Conservation (phyloP, 164 flowering plant genomes). For the Litsea cubeba region DNA sequence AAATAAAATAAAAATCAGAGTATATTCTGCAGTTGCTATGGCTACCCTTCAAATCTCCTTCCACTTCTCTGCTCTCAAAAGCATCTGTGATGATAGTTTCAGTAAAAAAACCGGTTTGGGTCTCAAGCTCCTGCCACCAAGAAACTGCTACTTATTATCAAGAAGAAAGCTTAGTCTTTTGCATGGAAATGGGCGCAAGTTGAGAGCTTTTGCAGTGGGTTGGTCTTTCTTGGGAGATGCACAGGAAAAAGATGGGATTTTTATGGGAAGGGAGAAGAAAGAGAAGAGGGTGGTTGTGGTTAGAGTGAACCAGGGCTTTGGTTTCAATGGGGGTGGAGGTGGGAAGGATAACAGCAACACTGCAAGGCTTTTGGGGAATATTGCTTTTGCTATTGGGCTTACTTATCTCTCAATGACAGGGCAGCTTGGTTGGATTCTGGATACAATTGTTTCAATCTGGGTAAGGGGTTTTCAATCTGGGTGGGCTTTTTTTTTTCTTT, state of each 20-base stretch:
- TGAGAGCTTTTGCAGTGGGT: conserved; percentile 20
- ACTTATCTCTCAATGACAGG: conserved; percentile 84
- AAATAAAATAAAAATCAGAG: too few relatives aligned
- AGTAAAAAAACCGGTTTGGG: conserved; percentile 8
- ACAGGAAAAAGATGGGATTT: conserved; percentile 29
- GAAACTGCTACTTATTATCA: conserved; percentile 4
- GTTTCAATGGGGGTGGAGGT: conserved; percentile 53
- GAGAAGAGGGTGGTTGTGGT: conserved; percentile 47
- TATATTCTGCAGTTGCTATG: conserved; percentile 8
- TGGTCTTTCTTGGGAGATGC: conserved; percentile 22
- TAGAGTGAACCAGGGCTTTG: conserved; percentile 52
- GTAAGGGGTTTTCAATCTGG: conserved; percentile 26
- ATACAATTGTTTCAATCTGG: conserved; percentile 91
- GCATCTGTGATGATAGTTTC: conserved; percentile 7
- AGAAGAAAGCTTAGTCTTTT: conserved; percentile 8
- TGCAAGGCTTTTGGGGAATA: conserved; percentile 66
- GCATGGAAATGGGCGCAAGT: neutral
- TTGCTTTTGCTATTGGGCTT: conserved; percentile 77
- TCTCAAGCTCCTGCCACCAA: conserved; percentile 15
- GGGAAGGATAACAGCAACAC: conserved; percentile 39
- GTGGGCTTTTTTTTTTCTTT: neutral
- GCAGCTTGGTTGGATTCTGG: conserved; percentile 90
- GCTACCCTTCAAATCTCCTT: conserved; percentile 15
- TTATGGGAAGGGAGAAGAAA: conserved; percentile 26
- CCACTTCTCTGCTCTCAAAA: conserved; percentile 8